Evolutionary conservation across 2,329 filamentous ascomycete species (phyloP).

Genomic region (Fusarium subglutinans): DNA sequence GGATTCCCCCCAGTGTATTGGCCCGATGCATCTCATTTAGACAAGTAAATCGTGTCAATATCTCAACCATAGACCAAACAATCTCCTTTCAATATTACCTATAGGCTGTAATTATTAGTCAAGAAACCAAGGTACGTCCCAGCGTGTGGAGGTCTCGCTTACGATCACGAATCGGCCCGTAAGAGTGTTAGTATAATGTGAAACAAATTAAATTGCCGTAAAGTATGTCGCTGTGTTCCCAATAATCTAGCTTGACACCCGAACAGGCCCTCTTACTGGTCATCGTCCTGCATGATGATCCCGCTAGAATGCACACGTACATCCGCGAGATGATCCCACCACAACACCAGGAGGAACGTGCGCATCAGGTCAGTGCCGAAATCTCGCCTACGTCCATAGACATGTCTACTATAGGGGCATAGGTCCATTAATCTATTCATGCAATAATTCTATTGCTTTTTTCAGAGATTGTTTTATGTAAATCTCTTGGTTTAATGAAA

Average conservation of each 20-base stretch:
- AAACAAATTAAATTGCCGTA: background rate
- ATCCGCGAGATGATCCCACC: background rate
- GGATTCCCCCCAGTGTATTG: too few relatives aligned
- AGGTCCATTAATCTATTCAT: background rate
- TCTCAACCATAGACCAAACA: too few relatives aligned
- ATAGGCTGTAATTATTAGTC: too few relatives aligned
- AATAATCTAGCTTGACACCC: background rate
- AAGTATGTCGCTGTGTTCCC: background rate
- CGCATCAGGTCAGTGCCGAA: background rate
- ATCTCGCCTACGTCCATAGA: background rate
- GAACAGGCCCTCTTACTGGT: background rate
- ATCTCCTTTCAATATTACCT: too few relatives aligned
- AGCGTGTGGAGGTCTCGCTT: rapidly evolving
- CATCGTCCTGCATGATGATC: background rate
- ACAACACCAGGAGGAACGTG: background rate
- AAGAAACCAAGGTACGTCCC: too few relatives aligned
- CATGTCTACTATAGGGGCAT: background rate
- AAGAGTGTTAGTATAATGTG: background rate
- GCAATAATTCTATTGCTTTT: rapidly evolving
- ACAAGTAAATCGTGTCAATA: too few relatives aligned
- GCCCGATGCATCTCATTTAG: too few relatives aligned
- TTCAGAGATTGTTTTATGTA: too few relatives aligned
- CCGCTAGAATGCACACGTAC: background rate
- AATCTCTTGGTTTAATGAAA: too few relatives aligned
- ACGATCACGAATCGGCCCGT: background rate